Evolutionary conservation across 768 basidiomycete species (phyloP), one percentile per base, ranked within the genome.

Genomic region (Hydnum rufescens): DNA sequence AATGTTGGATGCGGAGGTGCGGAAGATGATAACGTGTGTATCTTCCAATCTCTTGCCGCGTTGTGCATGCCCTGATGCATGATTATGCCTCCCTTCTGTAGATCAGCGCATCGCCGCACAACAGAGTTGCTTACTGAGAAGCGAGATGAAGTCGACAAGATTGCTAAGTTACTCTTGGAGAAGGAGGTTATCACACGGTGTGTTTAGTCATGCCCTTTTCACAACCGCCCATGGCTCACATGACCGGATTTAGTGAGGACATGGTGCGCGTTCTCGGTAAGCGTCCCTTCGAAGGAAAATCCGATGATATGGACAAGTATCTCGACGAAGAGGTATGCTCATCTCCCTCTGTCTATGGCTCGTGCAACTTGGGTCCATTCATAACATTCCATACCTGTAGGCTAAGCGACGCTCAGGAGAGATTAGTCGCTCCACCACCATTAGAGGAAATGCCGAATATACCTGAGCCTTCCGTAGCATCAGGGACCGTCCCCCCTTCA

Each of bases 281-380:
- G 61, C 77, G 86, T 49, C 85, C 86, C 25, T 89, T 89, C 60
- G 66, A 62, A n/a, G 76, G 76, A 57, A 74, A 75, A 54, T 70
- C 75, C 25, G 89, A 93, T 62, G 88, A 93, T 58, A 95, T 96
- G 92, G 90, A 95, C 68, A 85, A 82, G 63, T 93, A 89, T 83
- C 73, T 93, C n/a, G 88, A 93, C 60, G 75, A 82, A 62, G 42
- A 57, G 53, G 42, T 22, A 23, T 23, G 44, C 26, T 28, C 44
- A 8, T 47, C 26, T 1, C 13, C 25, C 16, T 13, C 22, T 39
- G 36, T 39, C 13, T 22, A 13, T 1, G 13, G 36, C 36, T 22
- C n/a, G n/a, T n/a, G n/a, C n/a, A n/a, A n/a, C n/a, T n/a, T n/a
- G n/a, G n/a, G n/a, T n/a, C n/a, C n/a, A n/a, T n/a, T n/a, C n/a